These are phyloP conservation scores for Allodekkera sacchari DNA, from an alignment of 805 yeast species.

Conservation along the genomic window DNA sequence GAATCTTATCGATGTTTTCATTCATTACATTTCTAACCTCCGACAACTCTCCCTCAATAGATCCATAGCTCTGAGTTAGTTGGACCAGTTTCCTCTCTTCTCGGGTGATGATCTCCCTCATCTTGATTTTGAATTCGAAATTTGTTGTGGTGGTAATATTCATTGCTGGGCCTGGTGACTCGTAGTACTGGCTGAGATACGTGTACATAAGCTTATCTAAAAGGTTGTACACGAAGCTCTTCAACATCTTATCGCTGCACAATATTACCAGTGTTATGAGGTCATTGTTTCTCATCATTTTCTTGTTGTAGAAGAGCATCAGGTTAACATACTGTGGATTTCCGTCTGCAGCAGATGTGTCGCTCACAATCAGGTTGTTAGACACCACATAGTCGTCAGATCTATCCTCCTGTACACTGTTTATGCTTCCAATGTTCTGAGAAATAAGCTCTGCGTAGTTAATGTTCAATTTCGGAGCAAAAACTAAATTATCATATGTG, in stretches of 20 bases:
- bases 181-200: slow-evolving; percentile 24
- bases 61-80: slow-evolving; percentile 25
- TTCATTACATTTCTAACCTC: slow-evolving; percentile 63
- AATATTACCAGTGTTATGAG: slow-evolving; percentile 44
- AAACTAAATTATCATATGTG: slow-evolving; percentile 42
- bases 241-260: slow-evolving; percentile 35
- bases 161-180: slow-evolving; percentile 6
- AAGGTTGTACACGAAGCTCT: slow-evolving; percentile 37
- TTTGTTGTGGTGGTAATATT: slow-evolving; percentile 28
- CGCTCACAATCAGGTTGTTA: slow-evolving; percentile 12
- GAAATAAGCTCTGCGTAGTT: slow-evolving; percentile 48
- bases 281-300: slow-evolving; percentile 34
- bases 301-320: slow-evolving; percentile 42
- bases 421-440: slow-evolving; percentile 45
- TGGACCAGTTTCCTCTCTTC: slow-evolving; percentile 42
- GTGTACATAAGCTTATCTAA: slow-evolving; percentile 43
- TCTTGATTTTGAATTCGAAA: slow-evolving; percentile 43
- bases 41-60: slow-evolving; percentile 44
- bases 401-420: slow-evolving; percentile 32
- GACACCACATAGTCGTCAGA: slow-evolving; percentile 20
- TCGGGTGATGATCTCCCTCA: slow-evolving; percentile 47
- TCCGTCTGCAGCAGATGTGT: slow-evolving; percentile 9
- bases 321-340: slow-evolving; percentile 12
- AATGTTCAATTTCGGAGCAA: slow-evolving; percentile 33
- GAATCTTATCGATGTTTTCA: slow-evolving; percentile 61